phyloP scores from a whole-genome alignment of 108 stramenopile species.

The Cylindrotheca closterium region DNA sequence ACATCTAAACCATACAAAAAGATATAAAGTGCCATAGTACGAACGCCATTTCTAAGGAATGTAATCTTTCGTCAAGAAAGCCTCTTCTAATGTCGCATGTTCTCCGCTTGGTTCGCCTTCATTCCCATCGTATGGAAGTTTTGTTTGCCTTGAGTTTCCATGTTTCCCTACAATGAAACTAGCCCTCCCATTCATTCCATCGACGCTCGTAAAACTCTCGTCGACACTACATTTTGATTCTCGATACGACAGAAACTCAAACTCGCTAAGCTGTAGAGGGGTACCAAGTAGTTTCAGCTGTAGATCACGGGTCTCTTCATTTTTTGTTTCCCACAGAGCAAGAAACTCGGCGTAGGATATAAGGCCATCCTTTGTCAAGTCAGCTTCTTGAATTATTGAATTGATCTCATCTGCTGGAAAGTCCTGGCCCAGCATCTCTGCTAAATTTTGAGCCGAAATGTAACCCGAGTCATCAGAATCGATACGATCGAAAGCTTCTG shows the following conservation, averaged over 20 bases:
- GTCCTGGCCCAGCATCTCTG: constrained; percentile 44
- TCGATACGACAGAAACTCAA: neutral
- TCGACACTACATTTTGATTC: constrained; percentile 6
- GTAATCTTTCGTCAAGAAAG: too few species aligned
- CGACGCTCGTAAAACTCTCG: neutral
- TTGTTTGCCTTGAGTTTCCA: too few species aligned
- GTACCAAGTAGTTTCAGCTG: constrained; percentile 25
- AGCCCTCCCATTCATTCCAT: neutral
- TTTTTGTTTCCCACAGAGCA: constrained; percentile 41
- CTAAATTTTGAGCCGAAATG: constrained; percentile 57
- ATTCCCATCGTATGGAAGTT: too few species aligned
- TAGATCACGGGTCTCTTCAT: constrained; percentile 18
- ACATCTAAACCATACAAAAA: too few species aligned
- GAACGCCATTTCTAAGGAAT: too few species aligned
- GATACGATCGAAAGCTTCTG: constrained; percentile 80
- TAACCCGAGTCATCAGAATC: constrained; percentile 77
- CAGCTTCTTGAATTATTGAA: constrained; percentile 91
- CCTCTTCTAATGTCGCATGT: too few species aligned
- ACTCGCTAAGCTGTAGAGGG: constrained; percentile 2
- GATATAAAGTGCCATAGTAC: too few species aligned
- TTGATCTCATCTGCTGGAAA: constrained; percentile 48
- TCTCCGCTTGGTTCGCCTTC: too few species aligned
- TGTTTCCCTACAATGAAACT: neutral
- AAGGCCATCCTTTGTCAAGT: constrained; percentile 80
- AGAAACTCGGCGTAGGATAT: constrained; percentile 64